Evolutionary conservation across 2,329 filamentous ascomycete species (phyloP).

Genomic region (Aspergillus pseudoterreus): DNA sequence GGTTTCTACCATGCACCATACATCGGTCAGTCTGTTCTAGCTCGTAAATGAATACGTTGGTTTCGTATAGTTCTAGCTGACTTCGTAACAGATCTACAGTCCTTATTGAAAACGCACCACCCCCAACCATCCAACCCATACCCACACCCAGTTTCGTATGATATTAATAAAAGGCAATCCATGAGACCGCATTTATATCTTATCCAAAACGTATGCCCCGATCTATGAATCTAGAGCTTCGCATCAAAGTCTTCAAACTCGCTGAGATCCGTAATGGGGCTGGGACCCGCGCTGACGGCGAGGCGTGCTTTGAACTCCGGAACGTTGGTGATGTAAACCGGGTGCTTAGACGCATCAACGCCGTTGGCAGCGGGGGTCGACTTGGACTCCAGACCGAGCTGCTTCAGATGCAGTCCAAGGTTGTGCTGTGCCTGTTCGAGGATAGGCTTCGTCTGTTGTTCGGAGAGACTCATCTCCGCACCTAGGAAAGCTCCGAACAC

Average conservation of each 20-base stretch:
- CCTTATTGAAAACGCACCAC: background rate
- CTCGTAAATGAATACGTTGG: no score
- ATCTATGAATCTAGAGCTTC: slow-evolving; percentile 61
- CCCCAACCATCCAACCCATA: background rate
- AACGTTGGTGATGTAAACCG: slow-evolving; percentile 70
- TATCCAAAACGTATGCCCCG: background rate
- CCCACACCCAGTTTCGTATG: background rate
- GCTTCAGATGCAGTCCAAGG: slow-evolving; percentile 43
- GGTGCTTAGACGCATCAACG: slow-evolving; percentile 35
- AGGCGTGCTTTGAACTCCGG: slow-evolving; percentile 75
- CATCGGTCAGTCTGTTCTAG: no score
- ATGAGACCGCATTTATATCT: background rate
- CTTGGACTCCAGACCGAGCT: slow-evolving; percentile 40
- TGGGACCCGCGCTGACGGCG: slow-evolving; percentile 67
- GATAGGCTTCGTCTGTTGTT: slow-evolving; percentile 48
- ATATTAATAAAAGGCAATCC: background rate
- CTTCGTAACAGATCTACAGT: background rate
- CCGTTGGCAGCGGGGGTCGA: slow-evolving; percentile 21
- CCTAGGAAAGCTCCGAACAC: slow-evolving; percentile 51
- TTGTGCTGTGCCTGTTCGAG: slow-evolving; percentile 49
- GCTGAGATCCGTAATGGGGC: slow-evolving; percentile 68
- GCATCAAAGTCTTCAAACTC: slow-evolving; percentile 83
- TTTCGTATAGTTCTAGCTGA: background rate
- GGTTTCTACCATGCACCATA: background rate
- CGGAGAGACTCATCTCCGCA: slow-evolving; percentile 46